Base-by-base conservation (phyloP, 768 basidiomycete species). In the Xerocomellus intermedius region DNA sequence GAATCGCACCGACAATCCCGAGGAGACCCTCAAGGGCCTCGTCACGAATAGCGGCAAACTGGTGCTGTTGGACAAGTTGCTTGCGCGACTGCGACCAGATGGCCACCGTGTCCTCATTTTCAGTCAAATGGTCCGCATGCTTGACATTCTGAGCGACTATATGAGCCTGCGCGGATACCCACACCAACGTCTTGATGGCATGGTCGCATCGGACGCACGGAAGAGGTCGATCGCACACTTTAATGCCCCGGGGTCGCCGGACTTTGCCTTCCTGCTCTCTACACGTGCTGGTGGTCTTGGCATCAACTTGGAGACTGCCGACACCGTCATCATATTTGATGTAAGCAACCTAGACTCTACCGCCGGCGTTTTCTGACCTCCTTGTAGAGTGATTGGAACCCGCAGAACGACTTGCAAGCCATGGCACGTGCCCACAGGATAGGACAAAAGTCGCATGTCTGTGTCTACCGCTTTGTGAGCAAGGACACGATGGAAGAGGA, bases 401-500 rank as follows among this genome's bases (percentile, higher is more conserved):
- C 95, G 17, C 95, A 97, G 73, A 98, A 98, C 72, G 97, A 98
- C 69, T 74, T 99, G 57, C 96, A 98, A 74, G 97, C 97, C 4
- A 98, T 98, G 97, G 97, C 97, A 52, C 88, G 97, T 57, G 97
- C 97, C 0, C 97, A 99, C 76, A 90, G 97, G 56, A 98, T 99
- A 66, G 97, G 97, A 4, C 97, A 98, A 72, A 98, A 98, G 76
- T 91, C 89, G 36, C 97, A 99, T 74, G 97, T 99, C 64, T 98
- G 87, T 68, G 97, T 99, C 45, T 98, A 98, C 72, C 89, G 96
- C 26, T 94, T 98, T 69, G 94, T 99, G 66, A 95, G 93, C 68
- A 98, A 98, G 75, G 97, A 98, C 66, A 98, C 96, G 19, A 97
- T 98, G 86, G 97, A 98, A 74, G 97, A 98, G 75, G 97, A 98